Evolutionary conservation across 305 asterid species (phyloP).

Genomic region (Rubia peregrina): DNA sequence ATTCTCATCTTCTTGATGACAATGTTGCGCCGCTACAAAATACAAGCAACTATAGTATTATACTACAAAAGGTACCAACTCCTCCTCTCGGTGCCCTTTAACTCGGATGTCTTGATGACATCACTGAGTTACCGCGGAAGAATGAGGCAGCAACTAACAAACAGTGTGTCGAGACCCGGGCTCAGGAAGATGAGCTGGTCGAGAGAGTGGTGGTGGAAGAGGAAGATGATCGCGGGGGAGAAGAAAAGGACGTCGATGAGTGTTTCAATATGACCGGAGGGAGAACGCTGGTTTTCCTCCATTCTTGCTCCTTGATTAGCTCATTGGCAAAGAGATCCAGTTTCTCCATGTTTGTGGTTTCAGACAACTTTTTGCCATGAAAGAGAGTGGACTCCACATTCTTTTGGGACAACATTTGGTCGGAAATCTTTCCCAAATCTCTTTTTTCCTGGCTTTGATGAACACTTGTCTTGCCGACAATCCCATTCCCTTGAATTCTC

Average conservation of each 20-base stretch:
- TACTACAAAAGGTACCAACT: not conserved
- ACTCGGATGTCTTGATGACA: constrained; percentile 16
- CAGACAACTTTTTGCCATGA: constrained; percentile 53
- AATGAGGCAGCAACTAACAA: not conserved
- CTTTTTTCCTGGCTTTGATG: not conserved
- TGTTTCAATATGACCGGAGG: constrained; percentile 42
- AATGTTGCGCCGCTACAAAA: not conserved
- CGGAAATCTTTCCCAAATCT: constrained; percentile 14
- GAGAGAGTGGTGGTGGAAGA: constrained; percentile 71
- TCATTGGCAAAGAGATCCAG: constrained; percentile 48
- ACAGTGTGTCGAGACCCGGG: too few species aligned
- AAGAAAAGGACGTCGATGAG: constrained; percentile 24
- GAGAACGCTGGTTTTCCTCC: constrained; percentile 39
- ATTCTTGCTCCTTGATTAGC: constrained; percentile 50
- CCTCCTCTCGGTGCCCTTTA: not conserved
- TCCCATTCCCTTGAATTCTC: constrained; percentile 53
- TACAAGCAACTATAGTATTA: not conserved
- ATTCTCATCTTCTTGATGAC: not conserved
- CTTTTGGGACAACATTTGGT: constrained; percentile 47
- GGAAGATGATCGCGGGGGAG: constrained; percentile 59
- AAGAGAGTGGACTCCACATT: constrained; percentile 61
- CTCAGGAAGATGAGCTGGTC: constrained; percentile 33
- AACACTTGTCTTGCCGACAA: constrained; percentile 1
- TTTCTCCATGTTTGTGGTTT: constrained; percentile 46
- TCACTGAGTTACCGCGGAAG: constrained; percentile 12